These are phyloP conservation scores for Fomitopsis betulina DNA, from an alignment of 1,284 basidiomycete species.

Conservation along the genomic window DNA sequence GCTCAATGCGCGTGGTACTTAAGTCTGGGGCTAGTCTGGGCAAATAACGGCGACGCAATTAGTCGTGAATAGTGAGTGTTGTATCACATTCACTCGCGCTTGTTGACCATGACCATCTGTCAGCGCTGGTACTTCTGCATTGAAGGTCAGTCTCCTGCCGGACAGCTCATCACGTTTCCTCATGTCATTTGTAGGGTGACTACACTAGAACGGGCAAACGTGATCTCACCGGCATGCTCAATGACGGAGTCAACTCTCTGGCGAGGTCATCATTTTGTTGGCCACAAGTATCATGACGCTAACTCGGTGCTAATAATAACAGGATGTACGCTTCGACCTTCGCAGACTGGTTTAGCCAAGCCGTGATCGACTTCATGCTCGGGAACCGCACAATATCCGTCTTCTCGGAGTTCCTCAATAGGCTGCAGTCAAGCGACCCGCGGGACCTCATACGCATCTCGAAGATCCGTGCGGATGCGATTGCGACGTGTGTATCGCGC, in stretches of 20 bases:
- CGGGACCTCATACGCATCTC: conserved; percentile 84
- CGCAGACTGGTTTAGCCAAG: conserved; percentile 95
- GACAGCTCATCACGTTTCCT: neutral
- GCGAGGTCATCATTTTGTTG: conserved; percentile 46
- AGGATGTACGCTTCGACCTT: conserved; percentile 85
- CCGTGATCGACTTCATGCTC: conserved; percentile 89
- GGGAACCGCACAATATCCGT: conserved; percentile 82
- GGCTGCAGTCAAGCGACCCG: conserved; percentile 85
- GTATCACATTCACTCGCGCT: neutral
- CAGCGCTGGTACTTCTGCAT: conserved; percentile 84
- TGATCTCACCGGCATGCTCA: conserved; percentile 85
- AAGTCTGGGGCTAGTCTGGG: conserved; percentile 66
- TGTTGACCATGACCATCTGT: conserved; percentile 8
- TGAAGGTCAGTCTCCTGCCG: conserved; percentile 57
- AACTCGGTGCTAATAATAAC: neutral
- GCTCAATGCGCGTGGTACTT: conserved; percentile 15
- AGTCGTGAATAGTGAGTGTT: conserved; percentile 78
- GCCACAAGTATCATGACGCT: neutral
- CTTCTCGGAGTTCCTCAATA: conserved; percentile 88
- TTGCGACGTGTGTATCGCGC: conserved; percentile 80
- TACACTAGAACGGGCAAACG: conserved; percentile 95
- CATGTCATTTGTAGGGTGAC: conserved; percentile 59
- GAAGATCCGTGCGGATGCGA: conserved; percentile 84
- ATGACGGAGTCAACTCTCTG: conserved; percentile 91
- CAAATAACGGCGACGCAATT: conserved; percentile 91